Percentiles rank a stretch among this genome's conserved stretches.
Evolutionary conservation across 371 early-diverging fungal genomes (phyloP).

Genomic region (Mucor piriformis): DNA sequence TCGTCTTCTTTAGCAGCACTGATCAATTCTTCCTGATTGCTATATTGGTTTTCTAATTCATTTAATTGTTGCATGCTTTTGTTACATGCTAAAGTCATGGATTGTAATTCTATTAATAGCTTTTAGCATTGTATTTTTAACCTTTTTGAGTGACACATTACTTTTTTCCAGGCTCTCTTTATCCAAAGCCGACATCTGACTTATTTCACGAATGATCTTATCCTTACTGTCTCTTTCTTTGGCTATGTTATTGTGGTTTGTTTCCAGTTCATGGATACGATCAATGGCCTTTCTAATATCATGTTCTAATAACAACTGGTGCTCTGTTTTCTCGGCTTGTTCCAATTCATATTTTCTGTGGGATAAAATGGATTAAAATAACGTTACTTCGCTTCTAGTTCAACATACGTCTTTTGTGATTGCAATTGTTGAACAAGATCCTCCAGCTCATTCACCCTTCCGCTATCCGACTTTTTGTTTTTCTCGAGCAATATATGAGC

Average conservation of each 20-base stretch:
- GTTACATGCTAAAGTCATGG: background rate
- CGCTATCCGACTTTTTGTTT: constrained; percentile 37
- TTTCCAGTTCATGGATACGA: constrained; percentile 51
- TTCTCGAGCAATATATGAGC: constrained; percentile 58
- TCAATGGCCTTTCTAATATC: constrained; percentile 51
- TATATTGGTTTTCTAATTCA: constrained; percentile 10
- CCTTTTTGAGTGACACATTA: background rate
- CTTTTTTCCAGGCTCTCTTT: constrained; percentile 11
- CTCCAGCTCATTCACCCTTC: constrained; percentile 42
- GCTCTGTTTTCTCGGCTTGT: constrained; percentile 33
- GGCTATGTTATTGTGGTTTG: constrained; percentile 30
- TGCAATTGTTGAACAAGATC: constrained; percentile 36
- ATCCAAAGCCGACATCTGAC: background rate
- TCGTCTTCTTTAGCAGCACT: background rate
- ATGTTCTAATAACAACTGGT: constrained; percentile 40
- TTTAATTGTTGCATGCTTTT: constrained; percentile 5
- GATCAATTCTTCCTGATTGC: constrained; percentile 3
- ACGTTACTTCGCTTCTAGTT: background rate
- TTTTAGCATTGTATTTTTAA: background rate
- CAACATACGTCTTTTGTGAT: constrained; percentile 30
- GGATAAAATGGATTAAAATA: background rate
- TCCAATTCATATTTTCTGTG: constrained; percentile 24
- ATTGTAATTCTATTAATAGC: constrained; percentile 14
- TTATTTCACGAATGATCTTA: background rate
- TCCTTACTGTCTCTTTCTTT: constrained; percentile 10